A percentile compares a stretch with the other conserved stretches of the same genome.
Evolutionary conservation across 2,329 filamentous ascomycete species (phyloP).

Genomic region (Juglanconis sp.): DNA sequence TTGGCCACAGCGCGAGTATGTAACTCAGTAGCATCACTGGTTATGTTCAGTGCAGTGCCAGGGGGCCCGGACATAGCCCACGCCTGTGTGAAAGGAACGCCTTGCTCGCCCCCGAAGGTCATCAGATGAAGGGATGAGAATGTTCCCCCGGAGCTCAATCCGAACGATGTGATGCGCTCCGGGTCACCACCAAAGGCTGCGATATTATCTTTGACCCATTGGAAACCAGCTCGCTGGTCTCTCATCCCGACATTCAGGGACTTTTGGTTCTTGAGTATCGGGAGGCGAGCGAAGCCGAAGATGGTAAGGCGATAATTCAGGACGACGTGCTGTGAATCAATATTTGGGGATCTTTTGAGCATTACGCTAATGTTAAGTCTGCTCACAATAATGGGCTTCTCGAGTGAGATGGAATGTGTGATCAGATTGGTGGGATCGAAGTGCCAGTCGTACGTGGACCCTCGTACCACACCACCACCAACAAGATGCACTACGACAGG

Average conservation of each 20-base stretch:
- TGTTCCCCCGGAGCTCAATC: conserved; percentile 23
- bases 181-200: conserved; percentile 26
- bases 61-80: conserved; percentile 34
- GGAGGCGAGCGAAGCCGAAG: conserved; percentile 29
- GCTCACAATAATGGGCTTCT: conserved; percentile 23
- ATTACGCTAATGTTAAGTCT: no score
- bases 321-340: background rate
- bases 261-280: conserved; percentile 24
- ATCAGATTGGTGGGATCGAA: conserved; percentile 24
- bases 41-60: conserved; percentile 30
- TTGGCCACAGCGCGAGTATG: conserved; percentile 26
- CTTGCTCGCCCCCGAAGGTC: conserved; percentile 27
- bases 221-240: conserved; percentile 24
- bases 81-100: conserved; percentile 29
- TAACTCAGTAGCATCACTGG: conserved; percentile 25
- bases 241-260: conserved; percentile 27
- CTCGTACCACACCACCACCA: conserved; percentile 27
- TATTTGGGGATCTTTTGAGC: background rate
- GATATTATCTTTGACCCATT: conserved; percentile 30
- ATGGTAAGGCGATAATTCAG: conserved; percentile 28
- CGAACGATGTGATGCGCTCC: conserved; percentile 22
- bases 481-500: conserved; percentile 26
- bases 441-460: conserved; percentile 24
- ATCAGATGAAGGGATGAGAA: conserved; percentile 25
- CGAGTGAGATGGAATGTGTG: conserved; percentile 16